These are phyloP conservation scores for Lentinula guzmanii DNA, from an alignment of 768 basidiomycete genomes.

Conservation along the genomic window DNA sequence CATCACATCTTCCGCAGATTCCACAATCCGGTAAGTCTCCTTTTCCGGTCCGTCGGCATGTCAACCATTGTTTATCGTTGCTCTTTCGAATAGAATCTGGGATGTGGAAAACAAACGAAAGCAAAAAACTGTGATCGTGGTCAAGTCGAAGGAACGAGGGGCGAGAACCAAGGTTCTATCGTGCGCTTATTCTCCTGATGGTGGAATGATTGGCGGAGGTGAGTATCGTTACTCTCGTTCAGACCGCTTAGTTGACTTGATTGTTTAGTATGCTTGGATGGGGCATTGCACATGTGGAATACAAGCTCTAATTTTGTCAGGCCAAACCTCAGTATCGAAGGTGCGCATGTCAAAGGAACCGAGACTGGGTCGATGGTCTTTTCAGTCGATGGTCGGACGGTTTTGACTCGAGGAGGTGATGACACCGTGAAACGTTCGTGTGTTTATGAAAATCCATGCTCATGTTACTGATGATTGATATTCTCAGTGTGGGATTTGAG, in stretches of 20 bases:
- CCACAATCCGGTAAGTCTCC: conserved; percentile 73
- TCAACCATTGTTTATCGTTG: not conserved
- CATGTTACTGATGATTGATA: not conserved
- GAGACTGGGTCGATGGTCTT: conserved; percentile 87
- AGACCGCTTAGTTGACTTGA: conserved; percentile 3
- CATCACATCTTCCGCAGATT: conserved; percentile 93
- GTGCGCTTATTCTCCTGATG: conserved; percentile 87
- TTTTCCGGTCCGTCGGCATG: not conserved
- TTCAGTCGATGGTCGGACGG: conserved; percentile 78
- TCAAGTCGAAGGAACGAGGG: conserved; percentile 93
- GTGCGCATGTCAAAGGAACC: conserved; percentile 79
- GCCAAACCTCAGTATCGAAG: conserved; percentile 81
- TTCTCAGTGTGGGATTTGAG: conserved; percentile 88
- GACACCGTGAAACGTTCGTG: conserved; percentile 90
- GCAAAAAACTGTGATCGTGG: conserved; percentile 93
- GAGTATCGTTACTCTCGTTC: conserved; percentile 11
- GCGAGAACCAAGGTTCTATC: conserved; percentile 86
- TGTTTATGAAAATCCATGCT: conserved; percentile 1
- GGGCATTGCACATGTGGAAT: conserved; percentile 91
- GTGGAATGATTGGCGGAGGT: conserved; percentile 88
- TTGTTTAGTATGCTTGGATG: conserved; percentile 76
- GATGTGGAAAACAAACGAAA: conserved; percentile 88
- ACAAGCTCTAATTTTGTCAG: conserved; percentile 89
- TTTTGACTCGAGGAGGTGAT: conserved; percentile 90
- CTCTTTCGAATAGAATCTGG: conserved; percentile 69